Percentiles rank a stretch among this genome's conserved stretches.
Conservation (phyloP, 148 eudicot species). For the Pouteria glomerata region DNA sequence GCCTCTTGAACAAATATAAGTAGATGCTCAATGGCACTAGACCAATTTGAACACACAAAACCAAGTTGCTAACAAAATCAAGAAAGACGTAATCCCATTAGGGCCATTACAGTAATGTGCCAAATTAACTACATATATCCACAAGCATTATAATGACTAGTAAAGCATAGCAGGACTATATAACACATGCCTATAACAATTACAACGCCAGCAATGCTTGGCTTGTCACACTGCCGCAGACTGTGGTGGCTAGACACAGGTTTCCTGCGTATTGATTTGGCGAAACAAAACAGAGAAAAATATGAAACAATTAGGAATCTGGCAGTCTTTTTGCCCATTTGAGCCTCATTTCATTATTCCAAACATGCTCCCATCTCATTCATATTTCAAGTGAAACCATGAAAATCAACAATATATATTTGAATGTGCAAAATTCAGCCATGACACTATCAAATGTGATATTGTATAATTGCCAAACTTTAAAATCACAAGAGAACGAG, state of each 20-base stretch:
- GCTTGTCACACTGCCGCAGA: background rate
- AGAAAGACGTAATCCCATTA: too few species aligned
- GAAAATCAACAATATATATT: too few species aligned
- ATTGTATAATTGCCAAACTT: background rate
- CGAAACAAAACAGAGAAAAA: too few species aligned
- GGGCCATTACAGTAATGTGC: too few species aligned
- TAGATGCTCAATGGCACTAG: background rate
- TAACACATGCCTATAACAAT: background rate
- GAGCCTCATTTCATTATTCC: too few species aligned
- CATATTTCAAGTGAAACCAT: too few species aligned
- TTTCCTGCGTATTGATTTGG: background rate
- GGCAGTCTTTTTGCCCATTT: too few species aligned
- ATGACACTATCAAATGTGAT: constrained; percentile 2
- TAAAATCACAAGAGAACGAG: background rate
- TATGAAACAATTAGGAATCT: too few species aligned
- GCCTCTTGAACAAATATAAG: constrained; percentile 1
- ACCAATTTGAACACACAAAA: too few species aligned
- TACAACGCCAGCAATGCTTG: background rate
- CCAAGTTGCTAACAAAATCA: too few species aligned
- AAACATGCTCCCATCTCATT: too few species aligned
- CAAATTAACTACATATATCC: background rate
- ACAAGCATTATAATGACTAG: background rate
- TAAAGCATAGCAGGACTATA: background rate
- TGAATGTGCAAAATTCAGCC: too few species aligned
- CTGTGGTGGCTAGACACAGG: background rate